These are phyloP conservation scores for Lachancea mirantina DNA, from an alignment of 805 yeast genomes.

Conservation along the genomic window DNA sequence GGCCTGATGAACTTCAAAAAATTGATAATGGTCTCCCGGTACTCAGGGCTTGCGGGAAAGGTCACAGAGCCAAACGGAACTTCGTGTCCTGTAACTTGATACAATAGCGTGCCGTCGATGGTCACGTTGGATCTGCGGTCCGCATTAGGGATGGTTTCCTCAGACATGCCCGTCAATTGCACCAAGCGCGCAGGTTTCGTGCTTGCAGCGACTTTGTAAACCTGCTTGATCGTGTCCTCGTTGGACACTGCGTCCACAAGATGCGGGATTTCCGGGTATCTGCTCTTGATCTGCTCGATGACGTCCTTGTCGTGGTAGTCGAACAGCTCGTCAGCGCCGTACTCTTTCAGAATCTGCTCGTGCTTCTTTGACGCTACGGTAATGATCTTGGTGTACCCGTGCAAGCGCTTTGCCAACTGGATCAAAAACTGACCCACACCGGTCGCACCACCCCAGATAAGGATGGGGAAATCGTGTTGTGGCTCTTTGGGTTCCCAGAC, in stretches of 20 bases:
- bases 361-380: constrained; percentile 47
- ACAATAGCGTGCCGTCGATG: constrained; percentile 33
- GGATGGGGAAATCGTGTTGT: constrained; percentile 34
- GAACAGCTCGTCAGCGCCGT: constrained; percentile 46
- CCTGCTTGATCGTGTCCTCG: constrained; percentile 25
- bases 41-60: constrained; percentile 22
- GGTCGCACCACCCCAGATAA: constrained; percentile 67
- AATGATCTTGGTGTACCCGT: constrained; percentile 38
- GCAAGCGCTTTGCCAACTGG: constrained; percentile 48
- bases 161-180: constrained; percentile 26
- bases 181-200: constrained; percentile 31
- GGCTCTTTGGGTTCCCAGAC: constrained; percentile 21
- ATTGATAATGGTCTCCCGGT: constrained; percentile 20
- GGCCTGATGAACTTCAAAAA: constrained; percentile 26
- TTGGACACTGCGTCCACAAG: constrained; percentile 33
- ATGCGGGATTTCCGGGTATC: constrained; percentile 26
- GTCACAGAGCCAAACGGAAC: constrained; percentile 26
- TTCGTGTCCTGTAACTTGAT: constrained; percentile 33
- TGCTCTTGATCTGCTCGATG: constrained; percentile 35
- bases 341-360: constrained; percentile 33
- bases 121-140: constrained; percentile 32
- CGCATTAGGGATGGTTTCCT: constrained; percentile 18
- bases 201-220: constrained; percentile 33
- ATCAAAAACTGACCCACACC: constrained; percentile 52
- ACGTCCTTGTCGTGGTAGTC: constrained; percentile 46